Conservation (phyloP, 2,329 filamentous ascomycete genomes). For the Leptosphaerulina australis region DNA sequence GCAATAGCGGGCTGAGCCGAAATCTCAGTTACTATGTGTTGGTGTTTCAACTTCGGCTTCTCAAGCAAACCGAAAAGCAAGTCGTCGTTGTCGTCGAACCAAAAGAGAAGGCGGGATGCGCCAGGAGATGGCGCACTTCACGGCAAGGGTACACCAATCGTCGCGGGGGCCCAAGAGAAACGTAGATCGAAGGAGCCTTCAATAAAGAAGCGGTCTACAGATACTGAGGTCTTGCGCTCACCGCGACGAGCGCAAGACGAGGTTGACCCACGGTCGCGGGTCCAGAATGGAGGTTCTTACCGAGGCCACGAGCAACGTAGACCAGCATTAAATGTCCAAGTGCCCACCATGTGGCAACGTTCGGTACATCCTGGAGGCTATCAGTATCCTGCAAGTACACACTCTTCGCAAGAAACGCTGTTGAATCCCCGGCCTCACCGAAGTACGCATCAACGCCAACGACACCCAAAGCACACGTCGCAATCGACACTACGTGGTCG, state of each 20-base stretch:
- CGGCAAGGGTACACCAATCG: constrained; percentile 32
- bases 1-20: constrained; percentile 36
- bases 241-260: constrained; percentile 34
- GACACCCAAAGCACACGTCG: constrained; percentile 43
- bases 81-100: constrained; percentile 30
- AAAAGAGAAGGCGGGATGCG: constrained; percentile 41
- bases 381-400: constrained; percentile 26
- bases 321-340: constrained; percentile 34
- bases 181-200: constrained; percentile 37
- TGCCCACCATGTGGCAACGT: constrained; percentile 39
- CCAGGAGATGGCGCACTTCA: constrained; percentile 30
- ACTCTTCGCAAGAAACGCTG: constrained; percentile 45
- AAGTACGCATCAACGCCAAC: constrained; percentile 40
- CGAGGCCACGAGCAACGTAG: constrained; percentile 28
- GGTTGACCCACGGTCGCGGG: constrained; percentile 28
- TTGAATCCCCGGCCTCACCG: constrained; percentile 47
- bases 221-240: constrained; percentile 30
- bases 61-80: constrained; percentile 41
- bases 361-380: constrained; percentile 25
- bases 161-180: constrained; percentile 39
- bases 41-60: constrained; percentile 44
- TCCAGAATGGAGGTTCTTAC: constrained; percentile 24
- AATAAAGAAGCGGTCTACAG: constrained; percentile 34
- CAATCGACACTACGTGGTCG: constrained; percentile 44
- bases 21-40: constrained; percentile 45